phyloP scores from a whole-genome alignment of 495 filamentous ascomycete species.

The Aspergillus steynii region DNA sequence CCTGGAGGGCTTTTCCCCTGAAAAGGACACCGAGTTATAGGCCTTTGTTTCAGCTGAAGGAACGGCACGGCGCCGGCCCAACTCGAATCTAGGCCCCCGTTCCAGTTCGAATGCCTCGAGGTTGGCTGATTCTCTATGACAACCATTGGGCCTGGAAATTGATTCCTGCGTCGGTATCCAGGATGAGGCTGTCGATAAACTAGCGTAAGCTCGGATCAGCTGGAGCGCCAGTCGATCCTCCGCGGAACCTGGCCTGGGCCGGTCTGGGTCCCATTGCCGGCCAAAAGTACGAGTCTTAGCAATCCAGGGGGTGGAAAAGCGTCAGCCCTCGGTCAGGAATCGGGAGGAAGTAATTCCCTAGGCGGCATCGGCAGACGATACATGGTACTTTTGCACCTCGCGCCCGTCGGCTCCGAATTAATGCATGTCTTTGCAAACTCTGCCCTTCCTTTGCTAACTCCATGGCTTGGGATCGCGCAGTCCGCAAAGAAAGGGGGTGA shows the following conservation, averaged over 20 bases:
- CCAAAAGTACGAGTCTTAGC: conserved; percentile 8
- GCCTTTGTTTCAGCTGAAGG: not conserved
- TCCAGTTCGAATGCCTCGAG: not conserved
- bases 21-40: not conserved
- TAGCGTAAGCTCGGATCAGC: conserved; percentile 15
- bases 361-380: not conserved
- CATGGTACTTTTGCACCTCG: not conserved
- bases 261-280: not conserved
- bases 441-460: not conserved
- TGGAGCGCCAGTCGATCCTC: conserved; percentile 13
- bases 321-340: not conserved
- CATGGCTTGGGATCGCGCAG: not conserved
- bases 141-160: not conserved
- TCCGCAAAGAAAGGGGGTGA: not conserved
- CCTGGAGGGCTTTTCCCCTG: not conserved
- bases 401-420: not conserved
- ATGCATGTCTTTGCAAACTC: not conserved
- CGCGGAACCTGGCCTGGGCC: not conserved
- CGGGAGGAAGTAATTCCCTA: not conserved
- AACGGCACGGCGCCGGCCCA: not conserved
- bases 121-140: not conserved
- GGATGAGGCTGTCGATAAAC: conserved; percentile 13
- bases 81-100: not conserved
- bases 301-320: not conserved
- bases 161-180: conserved; percentile 2